A percentile compares a stretch with the other conserved stretches of the same genome.
Evolutionary conservation across 257 asterid species (phyloP).

Genomic region (Solanum boliviense): DNA sequence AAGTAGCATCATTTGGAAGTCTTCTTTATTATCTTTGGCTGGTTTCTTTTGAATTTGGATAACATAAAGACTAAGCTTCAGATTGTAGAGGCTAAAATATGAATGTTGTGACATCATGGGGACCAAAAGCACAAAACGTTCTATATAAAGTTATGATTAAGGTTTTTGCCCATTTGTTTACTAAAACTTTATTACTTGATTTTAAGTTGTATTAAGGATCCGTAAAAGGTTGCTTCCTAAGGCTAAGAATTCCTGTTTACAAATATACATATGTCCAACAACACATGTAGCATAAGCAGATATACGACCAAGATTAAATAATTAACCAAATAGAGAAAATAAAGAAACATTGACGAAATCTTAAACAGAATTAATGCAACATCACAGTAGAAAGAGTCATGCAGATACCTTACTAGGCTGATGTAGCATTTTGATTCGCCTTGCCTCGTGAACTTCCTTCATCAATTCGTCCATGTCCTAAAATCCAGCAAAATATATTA

Average conservation of each 20-base stretch:
- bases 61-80: neutral
- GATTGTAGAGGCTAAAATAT: neutral
- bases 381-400: neutral
- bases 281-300: neutral
- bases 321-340: neutral
- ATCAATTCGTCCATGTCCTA: conserved; percentile 84
- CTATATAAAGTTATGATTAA: neutral
- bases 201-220: neutral
- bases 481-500: neutral
- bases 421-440: conserved; percentile 91
- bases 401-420: conserved; percentile 76
- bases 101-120: neutral
- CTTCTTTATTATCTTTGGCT: neutral
- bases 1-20: neutral
- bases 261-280: neutral
- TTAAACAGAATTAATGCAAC: neutral
- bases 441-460: conserved; percentile 95
- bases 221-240: neutral
- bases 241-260: neutral
- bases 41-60: neutral
- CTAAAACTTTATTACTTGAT: neutral
- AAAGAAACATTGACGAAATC: neutral
- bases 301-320: neutral
- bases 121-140: neutral
- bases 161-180: neutral